Conservation (phyloP, 1,139 yeast species). For the Ogataea hybrid region DNA sequence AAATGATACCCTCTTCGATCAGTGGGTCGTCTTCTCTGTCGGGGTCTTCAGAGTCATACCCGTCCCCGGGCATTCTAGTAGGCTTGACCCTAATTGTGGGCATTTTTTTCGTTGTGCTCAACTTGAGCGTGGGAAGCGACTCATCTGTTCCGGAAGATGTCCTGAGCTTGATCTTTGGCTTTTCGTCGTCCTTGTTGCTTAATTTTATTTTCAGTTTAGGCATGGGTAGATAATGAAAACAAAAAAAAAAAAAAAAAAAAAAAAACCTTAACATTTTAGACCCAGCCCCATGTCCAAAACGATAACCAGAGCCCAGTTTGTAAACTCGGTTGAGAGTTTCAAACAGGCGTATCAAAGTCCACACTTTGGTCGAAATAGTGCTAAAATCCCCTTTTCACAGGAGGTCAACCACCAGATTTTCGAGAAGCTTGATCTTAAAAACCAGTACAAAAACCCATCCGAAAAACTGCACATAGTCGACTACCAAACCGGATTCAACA, state of each 20-base stretch:
- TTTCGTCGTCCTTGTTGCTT: conserved; percentile 18
- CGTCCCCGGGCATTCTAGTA: conserved; percentile 86
- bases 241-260: neutral
- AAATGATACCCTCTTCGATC: conserved; percentile 78
- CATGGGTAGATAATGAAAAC: conserved; percentile 7
- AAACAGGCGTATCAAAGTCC: conserved; percentile 6
- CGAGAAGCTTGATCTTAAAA: conserved; percentile 41
- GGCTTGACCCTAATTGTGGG: conserved; percentile 81
- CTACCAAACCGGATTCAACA: conserved; percentile 57
- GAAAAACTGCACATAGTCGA: conserved; percentile 57
- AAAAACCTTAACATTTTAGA: neutral
- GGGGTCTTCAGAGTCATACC: conserved; percentile 96
- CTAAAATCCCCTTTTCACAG: conserved; percentile 8
- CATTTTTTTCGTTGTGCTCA: conserved; percentile 34
- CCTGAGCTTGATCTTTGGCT: conserved; percentile 34
- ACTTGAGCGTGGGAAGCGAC: conserved; percentile 27
- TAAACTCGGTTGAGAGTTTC: conserved; percentile 7
- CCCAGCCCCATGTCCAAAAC: neutral
- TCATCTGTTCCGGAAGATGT: conserved; percentile 19
- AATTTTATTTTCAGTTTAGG: conserved; percentile 16
- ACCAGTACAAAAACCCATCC: conserved; percentile 38
- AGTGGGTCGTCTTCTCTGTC: conserved; percentile 94
- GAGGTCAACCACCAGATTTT: conserved; percentile 31
- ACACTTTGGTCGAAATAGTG: conserved; percentile 2
- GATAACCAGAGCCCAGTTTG: conserved; percentile 3